Evolutionary conservation across 306 rosid species (phyloP), one percentile per base, ranked within the genome.

Genomic region (Rosa lucieae): DNA sequence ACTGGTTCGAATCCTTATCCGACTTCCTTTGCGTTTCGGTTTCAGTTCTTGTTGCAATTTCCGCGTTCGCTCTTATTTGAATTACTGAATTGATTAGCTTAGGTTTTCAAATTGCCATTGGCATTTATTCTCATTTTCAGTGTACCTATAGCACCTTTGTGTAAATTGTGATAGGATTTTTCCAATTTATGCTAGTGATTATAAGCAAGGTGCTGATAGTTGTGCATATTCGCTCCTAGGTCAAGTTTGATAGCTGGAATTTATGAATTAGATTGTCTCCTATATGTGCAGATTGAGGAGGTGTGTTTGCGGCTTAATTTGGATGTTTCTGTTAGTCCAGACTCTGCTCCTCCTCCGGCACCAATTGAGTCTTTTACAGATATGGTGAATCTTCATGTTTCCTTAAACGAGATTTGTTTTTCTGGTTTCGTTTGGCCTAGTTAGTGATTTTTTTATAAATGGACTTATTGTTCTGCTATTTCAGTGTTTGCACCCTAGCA

Each of bases 351-450:
- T 62, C 91, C 96, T 20, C 90, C 92, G 49, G 89, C 94, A 73
- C 96, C 97, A 13, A 91, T 92, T 23, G 97, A 92, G 84, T 85
- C 97, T 0, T 92, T 92, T 72, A 73, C 86, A 26, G 97, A 92
- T 70, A 92, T 92, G 97, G 97, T 92, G 48, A 79, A 51, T 46
- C 56, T 73, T 77, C 40, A 15, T 37, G 52, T 62, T 61, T 69
- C 75, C 58, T 4, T 5, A 46, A 58, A 56, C 53, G 17, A 21
- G 48, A 29, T 65, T 58, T 13, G 26, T 75, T 5, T 44, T 84
- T 69, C n/a, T 46, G 5, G n/a, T n/a, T 63, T 66, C 3, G 12
- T 15, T 63, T 35, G 39, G 48, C 56, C 48, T 75, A 44, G 29
- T 78, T 75, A 8, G 8, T 72, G 2, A 12, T 9, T 23, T 26